Base-by-base conservation (phyloP, 805 yeast species). In the Kuraishia floccosa region DNA sequence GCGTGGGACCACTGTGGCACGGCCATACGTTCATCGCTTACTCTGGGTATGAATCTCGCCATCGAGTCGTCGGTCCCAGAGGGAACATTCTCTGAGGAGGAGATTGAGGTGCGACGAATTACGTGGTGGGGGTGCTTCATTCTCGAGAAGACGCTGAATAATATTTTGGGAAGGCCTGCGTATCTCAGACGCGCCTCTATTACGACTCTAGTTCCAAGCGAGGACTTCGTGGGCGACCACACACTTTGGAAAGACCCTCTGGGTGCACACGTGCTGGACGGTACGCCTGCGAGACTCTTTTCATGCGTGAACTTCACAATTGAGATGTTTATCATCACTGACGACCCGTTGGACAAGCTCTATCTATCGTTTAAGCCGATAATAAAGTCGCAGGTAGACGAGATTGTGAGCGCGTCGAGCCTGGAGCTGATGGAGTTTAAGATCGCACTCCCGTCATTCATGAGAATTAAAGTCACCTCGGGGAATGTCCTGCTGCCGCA, bases 71-170 rank as follows among this genome's bases (percentile, higher is more conserved):
- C 30, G 27, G 23, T 25, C 11, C 25, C 20, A n/a, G 16, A 20
- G 27, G 30, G 33, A 4, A 32, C 31, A n/a, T 14, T 30, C 5
- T 17, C 24, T 10, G 23, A 13, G 19, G 32, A 25, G 14, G 41
- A 38, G 17, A 35, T 31, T 11, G 33, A 31, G 17, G 25, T 31
- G 9, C 17, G 41, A 14, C 9, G 34, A 12, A 16, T 34, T 19
- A 27, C 32, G 3, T 38, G 40, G 40, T 37, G 40, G 40, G 37
- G 36, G 6, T 34, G 38, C 22, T 38, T 34, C 28, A 27, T 34
- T 3, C 19, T 36, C 8, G 39, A 35, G 12, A 35, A 35, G 23
- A 15, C 34, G 10, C 22, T 38, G 15, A 24, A 34, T 24, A 37
- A 30, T 29, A 37, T 37, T 15, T 26, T 37, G 4, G 41, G 41